Evolutionary conservation across 192 early-diverging fungal species (phyloP), one percentile per base, ranked within the genome.

Genomic region (Paraglomus brasilianum): DNA sequence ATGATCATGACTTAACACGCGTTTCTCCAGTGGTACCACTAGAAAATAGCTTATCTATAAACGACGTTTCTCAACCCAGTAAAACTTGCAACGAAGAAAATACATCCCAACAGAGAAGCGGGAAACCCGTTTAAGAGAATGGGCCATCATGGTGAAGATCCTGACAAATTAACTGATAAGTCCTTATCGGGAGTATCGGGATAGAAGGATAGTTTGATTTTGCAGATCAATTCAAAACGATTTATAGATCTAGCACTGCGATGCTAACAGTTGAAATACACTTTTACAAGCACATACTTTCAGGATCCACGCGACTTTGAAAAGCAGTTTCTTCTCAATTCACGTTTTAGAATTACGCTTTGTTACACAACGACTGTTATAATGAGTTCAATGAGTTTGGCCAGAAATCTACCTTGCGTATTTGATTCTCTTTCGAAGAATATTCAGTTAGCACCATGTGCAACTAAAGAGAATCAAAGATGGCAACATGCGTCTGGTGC

Each of bases 201-300:
- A n/a, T n/a, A n/a, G n/a, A n/a, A n/a, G n/a, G n/a, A n/a, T n/a
- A n/a, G n/a, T n/a, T n/a, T n/a, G n/a, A n/a, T n/a, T n/a, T n/a
- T 47, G 46, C 46, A 11, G 46, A 47, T 8, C 8, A 47, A 11
- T 49, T 49, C 17, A 19, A n/a, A 49, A 4, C 48, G 48, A 49
- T n/a, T n/a, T 56, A 56, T 6, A 11, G 53, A 3, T 30, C 30
- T 30, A 30, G 3, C 30, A 3, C 3, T 30, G 53, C 53, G 21
- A 21, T 56, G 53, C 53, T 56, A 56, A 55, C 8, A 55, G 52
- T 55, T 55, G 52, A 55, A 55, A 55, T 17, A 56, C 1, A 56
- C 53, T 56, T 56, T 56, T 21, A 56, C 53, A 24, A 56, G 53
- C 36, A 56, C 36, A 56, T 56, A 56, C 53, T 56, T 56, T 56